phyloP scores from a whole-genome alignment of 495 filamentous ascomycete species.

The Trichoderma reesei region DNA sequence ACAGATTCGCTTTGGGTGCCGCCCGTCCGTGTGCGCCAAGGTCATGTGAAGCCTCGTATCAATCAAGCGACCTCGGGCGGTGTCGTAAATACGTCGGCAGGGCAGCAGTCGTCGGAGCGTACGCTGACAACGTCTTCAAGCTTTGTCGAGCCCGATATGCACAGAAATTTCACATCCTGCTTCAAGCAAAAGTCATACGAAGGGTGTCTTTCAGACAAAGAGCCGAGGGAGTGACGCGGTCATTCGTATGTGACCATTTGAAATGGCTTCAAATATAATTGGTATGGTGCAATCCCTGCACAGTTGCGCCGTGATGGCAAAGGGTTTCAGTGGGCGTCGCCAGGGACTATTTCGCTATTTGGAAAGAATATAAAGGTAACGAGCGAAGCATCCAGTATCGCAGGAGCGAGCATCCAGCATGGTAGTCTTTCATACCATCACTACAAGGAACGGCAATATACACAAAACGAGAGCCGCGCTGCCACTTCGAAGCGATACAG shows the following conservation, averaged over 20 bases:
- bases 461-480: neutral
- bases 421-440: slow-evolving; percentile 9
- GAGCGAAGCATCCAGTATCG: neutral
- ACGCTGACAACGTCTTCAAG: neutral
- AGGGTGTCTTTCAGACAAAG: neutral
- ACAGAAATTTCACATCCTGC: neutral
- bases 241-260: neutral
- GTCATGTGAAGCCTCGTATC: too few relatives aligned
- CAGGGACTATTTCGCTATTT: neutral
- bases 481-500: neutral
- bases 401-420: neutral
- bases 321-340: neutral
- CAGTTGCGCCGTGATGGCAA: neutral
- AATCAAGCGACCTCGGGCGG: too few relatives aligned
- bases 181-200: neutral
- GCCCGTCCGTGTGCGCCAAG: too few relatives aligned
- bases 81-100: too few relatives aligned
- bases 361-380: neutral
- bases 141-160: neutral
- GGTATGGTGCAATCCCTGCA: neutral
- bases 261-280: neutral
- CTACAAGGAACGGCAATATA: neutral
- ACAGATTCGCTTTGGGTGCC: too few relatives aligned
- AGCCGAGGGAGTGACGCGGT: neutral
- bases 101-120: too few relatives aligned